These are phyloP conservation scores for Thalassia testudinum DNA, from an alignment of 116 monocot genomes.

Conservation along the genomic window DNA sequence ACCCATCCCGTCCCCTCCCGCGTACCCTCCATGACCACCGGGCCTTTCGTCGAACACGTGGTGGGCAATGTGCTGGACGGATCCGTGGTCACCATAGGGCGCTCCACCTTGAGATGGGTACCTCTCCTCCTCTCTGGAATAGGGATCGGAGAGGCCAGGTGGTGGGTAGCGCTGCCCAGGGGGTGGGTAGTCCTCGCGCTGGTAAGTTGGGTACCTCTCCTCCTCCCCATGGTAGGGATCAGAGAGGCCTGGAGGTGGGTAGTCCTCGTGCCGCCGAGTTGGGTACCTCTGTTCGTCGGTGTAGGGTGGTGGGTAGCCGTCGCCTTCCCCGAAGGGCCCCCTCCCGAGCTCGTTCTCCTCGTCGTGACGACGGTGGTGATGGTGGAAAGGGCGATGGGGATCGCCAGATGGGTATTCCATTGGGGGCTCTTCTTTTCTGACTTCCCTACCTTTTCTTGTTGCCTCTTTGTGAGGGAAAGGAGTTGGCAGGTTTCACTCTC, in stretches of 20 bases:
- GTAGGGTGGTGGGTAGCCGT: background rate
- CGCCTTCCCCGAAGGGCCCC: background rate
- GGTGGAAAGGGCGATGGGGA: background rate
- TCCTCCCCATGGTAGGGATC: background rate
- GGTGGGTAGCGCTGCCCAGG: background rate
- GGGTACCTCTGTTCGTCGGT: background rate
- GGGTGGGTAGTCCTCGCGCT: background rate
- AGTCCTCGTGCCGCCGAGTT: background rate
- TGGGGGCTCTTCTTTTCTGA: too few relatives aligned
- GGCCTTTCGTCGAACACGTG: too few relatives aligned
- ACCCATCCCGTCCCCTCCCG: too few relatives aligned
- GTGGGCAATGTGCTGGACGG: too few relatives aligned
- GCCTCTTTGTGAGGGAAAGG: too few relatives aligned
- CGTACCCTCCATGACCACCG: too few relatives aligned
- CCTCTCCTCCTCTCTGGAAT: too few relatives aligned
- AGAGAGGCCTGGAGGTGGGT: background rate
- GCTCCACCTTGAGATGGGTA: background rate
- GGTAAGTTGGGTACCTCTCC: background rate
- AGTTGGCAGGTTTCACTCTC: too few relatives aligned
- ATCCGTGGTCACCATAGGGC: background rate
- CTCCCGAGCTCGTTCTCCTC: background rate
- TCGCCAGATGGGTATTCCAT: too few relatives aligned
- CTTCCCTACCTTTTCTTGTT: too few relatives aligned
- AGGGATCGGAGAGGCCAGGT: background rate
- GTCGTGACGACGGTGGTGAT: background rate